Conservation (phyloP, 768 basidiomycete genomes). For the Basidioascus undulatus region DNA sequence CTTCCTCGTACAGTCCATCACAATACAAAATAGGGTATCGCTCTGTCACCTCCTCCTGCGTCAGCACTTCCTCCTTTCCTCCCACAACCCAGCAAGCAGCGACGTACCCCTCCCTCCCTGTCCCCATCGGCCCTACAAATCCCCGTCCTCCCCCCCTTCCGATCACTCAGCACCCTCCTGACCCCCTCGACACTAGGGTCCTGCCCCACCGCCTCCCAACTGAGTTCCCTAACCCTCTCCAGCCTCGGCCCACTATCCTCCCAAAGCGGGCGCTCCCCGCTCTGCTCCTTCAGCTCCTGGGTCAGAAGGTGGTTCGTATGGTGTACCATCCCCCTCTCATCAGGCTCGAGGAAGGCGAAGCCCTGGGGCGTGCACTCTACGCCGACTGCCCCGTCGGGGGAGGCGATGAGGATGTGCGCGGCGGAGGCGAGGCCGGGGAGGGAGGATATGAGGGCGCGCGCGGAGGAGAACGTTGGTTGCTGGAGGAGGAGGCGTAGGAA, state of each 20-base stretch:
- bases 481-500: slow-evolving; percentile 1
- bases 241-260: background rate
- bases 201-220: background rate
- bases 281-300: background rate
- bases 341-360: background rate
- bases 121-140: background rate
- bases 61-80: background rate
- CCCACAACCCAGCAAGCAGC: too few species aligned
- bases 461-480: background rate
- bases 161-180: background rate
- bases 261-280: background rate
- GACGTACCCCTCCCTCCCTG: background rate
- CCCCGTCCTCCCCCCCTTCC: background rate
- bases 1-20: background rate
- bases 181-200: background rate
- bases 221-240: background rate
- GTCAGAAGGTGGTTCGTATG: slow-evolving; percentile 4
- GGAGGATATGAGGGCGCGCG: background rate
- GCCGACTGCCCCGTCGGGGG: background rate
- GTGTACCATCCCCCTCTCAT: background rate
- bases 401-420: slow-evolving; percentile 1
- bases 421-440: background rate
- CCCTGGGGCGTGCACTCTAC: background rate
- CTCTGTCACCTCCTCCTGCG: background rate
- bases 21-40: slow-evolving; percentile 1